Conservation (phyloP, 257 asterid genomes). For the Nicotiana knightiana region DNA sequence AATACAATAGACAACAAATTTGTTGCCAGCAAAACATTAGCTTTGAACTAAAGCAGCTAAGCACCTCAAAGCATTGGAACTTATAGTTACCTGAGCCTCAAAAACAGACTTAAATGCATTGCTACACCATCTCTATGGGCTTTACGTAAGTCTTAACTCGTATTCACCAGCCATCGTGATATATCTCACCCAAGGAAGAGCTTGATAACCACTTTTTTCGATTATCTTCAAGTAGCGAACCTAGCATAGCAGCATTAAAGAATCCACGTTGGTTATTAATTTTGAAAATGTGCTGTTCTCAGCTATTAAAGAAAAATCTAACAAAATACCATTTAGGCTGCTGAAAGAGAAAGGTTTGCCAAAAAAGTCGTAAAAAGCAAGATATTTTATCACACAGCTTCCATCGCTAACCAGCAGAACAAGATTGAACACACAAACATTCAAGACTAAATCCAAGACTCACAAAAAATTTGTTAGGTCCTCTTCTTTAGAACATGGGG, state of each 20-base stretch:
- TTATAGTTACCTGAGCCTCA: neutral
- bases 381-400: neutral
- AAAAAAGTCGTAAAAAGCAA: neutral
- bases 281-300: neutral
- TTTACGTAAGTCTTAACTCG: slow-evolving; percentile 57
- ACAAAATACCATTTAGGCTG: neutral
- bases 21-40: neutral
- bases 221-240: slow-evolving; percentile 84
- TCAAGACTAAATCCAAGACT: neutral
- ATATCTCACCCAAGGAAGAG: slow-evolving; percentile 91
- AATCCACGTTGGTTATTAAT: neutral
- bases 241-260: slow-evolving; percentile 20
- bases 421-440: neutral
- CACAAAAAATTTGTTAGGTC: neutral
- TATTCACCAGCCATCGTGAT: slow-evolving; percentile 92
- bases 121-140: neutral
- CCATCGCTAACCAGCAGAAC: neutral
- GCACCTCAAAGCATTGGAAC: neutral
- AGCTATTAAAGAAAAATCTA: neutral
- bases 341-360: neutral
- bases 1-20: neutral
- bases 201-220: slow-evolving; percentile 87
- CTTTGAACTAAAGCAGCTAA: neutral
- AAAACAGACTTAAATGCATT: neutral
- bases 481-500: neutral